Evolutionary conservation across 2,329 filamentous ascomycete species (phyloP).

Genomic region (Dothiorella sarmentorum): DNA sequence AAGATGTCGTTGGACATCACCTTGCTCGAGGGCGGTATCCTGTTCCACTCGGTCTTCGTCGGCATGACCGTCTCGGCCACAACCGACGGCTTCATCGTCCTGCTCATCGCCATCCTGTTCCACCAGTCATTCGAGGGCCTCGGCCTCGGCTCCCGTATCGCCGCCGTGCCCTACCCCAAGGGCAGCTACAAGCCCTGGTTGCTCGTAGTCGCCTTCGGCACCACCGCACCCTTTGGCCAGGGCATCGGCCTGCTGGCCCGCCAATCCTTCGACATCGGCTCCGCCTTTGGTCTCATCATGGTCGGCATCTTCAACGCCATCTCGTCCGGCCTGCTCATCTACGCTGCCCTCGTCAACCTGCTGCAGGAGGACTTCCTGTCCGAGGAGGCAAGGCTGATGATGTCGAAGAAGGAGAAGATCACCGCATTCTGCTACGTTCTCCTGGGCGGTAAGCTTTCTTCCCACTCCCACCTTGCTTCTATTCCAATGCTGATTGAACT

Average conservation of each 20-base stretch:
- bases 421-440: constrained; percentile 47
- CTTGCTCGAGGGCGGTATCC: constrained; percentile 71
- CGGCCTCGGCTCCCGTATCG: constrained; percentile 79
- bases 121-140: constrained; percentile 84
- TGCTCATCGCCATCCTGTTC: constrained; percentile 67
- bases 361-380: constrained; percentile 80
- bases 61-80: constrained; percentile 70
- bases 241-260: constrained; percentile 77
- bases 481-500: background rate
- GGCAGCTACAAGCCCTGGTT: constrained; percentile 52
- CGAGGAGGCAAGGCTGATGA: constrained; percentile 41
- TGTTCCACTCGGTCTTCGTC: constrained; percentile 76
- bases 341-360: constrained; percentile 79
- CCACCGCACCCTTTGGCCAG: constrained; percentile 72
- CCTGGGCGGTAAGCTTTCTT: constrained; percentile 26
- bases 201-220: constrained; percentile 74
- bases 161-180: constrained; percentile 59
- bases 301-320: constrained; percentile 88
- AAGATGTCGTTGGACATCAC: constrained; percentile 32
- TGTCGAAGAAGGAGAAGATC: constrained; percentile 54
- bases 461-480: too few species aligned
- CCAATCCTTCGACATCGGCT: constrained; percentile 74
- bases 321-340: constrained; percentile 73
- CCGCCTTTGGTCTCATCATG: constrained; percentile 71
- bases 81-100: constrained; percentile 60